Conservation (phyloP, 2,329 filamentous ascomycete genomes). For the Diaporthe humulicola region DNA sequence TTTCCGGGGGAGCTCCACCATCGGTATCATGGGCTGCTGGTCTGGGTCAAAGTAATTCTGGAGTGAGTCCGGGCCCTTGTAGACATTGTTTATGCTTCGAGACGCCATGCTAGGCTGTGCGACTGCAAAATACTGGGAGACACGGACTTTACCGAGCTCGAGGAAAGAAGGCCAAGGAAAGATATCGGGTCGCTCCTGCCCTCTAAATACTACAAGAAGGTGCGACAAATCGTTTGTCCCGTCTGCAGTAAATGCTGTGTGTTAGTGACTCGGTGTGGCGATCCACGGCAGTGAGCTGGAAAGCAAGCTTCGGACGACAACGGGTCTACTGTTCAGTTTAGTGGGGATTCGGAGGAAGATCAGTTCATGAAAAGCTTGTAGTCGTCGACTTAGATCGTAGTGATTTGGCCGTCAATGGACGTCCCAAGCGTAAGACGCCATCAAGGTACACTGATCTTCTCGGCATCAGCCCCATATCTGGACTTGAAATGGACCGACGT, state of each 20-base stretch:
- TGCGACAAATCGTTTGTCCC: neutral
- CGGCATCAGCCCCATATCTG: neutral
- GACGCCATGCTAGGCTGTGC: neutral
- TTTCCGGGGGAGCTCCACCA: conserved; percentile 3
- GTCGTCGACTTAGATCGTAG: neutral
- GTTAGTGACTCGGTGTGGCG: too few species aligned
- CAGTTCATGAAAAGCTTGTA: too few species aligned
- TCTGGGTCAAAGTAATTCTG: neutral
- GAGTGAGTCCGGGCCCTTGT: neutral
- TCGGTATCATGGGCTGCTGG: neutral
- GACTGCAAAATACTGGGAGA: neutral
- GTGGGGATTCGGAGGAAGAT: neutral
- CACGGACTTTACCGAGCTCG: too few species aligned
- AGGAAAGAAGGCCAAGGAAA: too few species aligned
- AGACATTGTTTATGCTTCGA: neutral
- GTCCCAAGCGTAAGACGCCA: neutral
- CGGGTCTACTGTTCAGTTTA: neutral
- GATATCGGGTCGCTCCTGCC: neutral
- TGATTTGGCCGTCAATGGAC: neutral
- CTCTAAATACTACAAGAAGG: neutral
- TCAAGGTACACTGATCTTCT: conserved; percentile 4
- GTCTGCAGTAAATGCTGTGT: neutral
- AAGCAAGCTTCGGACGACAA: neutral
- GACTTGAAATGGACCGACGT: neutral
- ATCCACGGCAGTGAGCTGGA: neutral